phyloP scores from a whole-genome alignment of 805 yeast species.

The Spathaspora sp. region DNA sequence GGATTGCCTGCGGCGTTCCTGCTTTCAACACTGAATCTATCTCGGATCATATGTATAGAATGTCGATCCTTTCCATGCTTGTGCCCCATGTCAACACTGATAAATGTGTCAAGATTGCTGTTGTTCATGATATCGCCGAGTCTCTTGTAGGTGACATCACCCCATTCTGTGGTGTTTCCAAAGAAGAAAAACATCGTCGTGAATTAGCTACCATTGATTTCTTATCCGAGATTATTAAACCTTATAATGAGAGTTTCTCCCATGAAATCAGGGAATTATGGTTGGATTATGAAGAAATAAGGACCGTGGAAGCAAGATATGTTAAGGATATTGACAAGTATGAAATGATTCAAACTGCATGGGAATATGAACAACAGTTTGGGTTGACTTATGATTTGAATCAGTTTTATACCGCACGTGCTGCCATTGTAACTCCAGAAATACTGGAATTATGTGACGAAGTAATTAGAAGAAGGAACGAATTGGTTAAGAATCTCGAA shows the following conservation, averaged over 20 bases:
- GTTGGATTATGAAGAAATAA: conserved; percentile 85
- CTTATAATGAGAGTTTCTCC: conserved; percentile 64
- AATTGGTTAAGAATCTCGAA: conserved; percentile 9
- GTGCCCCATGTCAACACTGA: conserved; percentile 52
- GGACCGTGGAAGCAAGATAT: conserved; percentile 77
- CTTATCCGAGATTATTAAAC: conserved; percentile 54
- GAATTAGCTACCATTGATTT: conserved; percentile 72
- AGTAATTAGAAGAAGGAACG: conserved; percentile 19
- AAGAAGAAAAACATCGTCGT: conserved; percentile 79
- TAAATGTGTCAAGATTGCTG: conserved; percentile 78
- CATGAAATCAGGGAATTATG: conserved; percentile 66
- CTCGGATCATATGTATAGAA: conserved; percentile 94
- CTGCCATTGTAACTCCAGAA: conserved; percentile 65
- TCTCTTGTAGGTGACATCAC: conserved; percentile 92
- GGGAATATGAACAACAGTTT: conserved; percentile 74
- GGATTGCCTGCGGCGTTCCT: conserved; percentile 68
- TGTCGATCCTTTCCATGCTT: conserved; percentile 78
- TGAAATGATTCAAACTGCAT: conserved; percentile 78
- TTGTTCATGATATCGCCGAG: conserved; percentile 94
- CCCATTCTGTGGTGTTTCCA: conserved; percentile 64
- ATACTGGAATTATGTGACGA: conserved; percentile 66
- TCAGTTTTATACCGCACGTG: conserved; percentile 65
- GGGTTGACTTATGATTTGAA: conserved; percentile 55
- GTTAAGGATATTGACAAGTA: conserved; percentile 94
- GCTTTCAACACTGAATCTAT: conserved; percentile 62